Base-by-base conservation (phyloP, 1,139 yeast genomes). In the Lodderomyces beijingensis region DNA sequence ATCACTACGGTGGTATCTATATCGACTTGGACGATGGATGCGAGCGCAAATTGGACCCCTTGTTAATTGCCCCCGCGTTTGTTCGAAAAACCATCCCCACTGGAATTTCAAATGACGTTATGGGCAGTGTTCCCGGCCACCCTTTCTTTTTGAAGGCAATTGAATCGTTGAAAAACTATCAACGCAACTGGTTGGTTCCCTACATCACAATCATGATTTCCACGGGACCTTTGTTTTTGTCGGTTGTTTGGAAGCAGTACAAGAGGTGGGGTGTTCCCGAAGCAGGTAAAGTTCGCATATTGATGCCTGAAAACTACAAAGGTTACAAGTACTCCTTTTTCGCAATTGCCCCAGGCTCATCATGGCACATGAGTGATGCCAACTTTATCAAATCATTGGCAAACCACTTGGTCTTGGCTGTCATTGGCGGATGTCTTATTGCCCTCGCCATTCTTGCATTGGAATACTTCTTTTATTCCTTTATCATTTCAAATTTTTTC, bases 11-110 rank as follows among this genome's bases (percentile, higher is more conserved):
- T 37, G 97, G 97, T 28, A 70, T 89, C 28, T 88, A 88, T 59
- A 79, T 88, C 42, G 97, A 88, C 58, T 65, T 88, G 46, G 96
- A 88, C 51, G 95, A 85, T 53, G 95, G 91, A 4, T 87, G 96
- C 57, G 74, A 74, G 42, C 66, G 88, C 39, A 70, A 70, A 39
- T 64, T 88, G 44, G 96, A 88, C 53, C 93, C 95, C 1, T 61
- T 89, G 39, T 69, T 88, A 40, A 71, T 84, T 1, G 84, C 76
- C 5, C 88, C 95, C 0, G 94, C 95, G 1, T 86, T 86, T 64
- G 86, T 84, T 16, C 70, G 96, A 41, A 85, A 85, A 53, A 88
- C 97, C 1, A 62, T 75, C 5, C 97, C 97, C 20, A 82, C 95
- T 0, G 97, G 96, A 35, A 79, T 88, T 33, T 85, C 95, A 11